Percentiles rank a stretch among this genome's conserved stretches.
phyloP scores from a whole-genome alignment of 1,139 yeast species.

The Suhomyces taliae region DNA sequence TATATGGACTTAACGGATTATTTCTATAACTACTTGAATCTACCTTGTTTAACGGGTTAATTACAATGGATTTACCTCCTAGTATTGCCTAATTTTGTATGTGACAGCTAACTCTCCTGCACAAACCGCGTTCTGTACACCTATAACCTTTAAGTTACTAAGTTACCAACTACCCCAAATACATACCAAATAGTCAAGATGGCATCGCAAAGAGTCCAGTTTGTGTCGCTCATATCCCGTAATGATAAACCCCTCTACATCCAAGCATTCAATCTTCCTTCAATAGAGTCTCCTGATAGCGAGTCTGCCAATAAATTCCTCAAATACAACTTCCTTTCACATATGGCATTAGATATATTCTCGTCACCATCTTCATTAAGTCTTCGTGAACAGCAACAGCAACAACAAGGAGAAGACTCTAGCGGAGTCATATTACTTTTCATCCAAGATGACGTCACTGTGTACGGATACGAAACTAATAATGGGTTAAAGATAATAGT shows the following conservation, averaged over 20 bases:
- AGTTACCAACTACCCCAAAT: background rate
- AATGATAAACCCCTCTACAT: conserved; percentile 61
- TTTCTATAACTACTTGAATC: no score
- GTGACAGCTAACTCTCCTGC: no score
- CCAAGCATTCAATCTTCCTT: conserved; percentile 44
- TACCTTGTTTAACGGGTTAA: no score
- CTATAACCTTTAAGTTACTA: no score
- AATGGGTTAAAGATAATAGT: conserved; percentile 61
- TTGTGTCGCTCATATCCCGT: conserved; percentile 55
- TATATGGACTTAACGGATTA: no score
- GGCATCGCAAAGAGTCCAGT: conserved; percentile 25
- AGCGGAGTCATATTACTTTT: conserved; percentile 46
- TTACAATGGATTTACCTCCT: no score
- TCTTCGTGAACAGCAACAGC: conserved; percentile 40
- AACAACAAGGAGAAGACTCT: conserved; percentile 16
- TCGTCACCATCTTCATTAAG: conserved; percentile 50
- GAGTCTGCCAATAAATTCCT: conserved; percentile 45
- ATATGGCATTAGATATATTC: conserved; percentile 66
- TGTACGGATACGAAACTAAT: conserved; percentile 62
- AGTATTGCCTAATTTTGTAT: no score
- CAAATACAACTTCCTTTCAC: conserved; percentile 62
- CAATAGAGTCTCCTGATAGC: conserved; percentile 12
- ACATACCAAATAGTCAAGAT: background rate
- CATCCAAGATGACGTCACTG: conserved; percentile 60
- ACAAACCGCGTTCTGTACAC: no score